phyloP scores from a whole-genome alignment of 495 filamentous ascomycete species.

The Xylaria grammica region DNA sequence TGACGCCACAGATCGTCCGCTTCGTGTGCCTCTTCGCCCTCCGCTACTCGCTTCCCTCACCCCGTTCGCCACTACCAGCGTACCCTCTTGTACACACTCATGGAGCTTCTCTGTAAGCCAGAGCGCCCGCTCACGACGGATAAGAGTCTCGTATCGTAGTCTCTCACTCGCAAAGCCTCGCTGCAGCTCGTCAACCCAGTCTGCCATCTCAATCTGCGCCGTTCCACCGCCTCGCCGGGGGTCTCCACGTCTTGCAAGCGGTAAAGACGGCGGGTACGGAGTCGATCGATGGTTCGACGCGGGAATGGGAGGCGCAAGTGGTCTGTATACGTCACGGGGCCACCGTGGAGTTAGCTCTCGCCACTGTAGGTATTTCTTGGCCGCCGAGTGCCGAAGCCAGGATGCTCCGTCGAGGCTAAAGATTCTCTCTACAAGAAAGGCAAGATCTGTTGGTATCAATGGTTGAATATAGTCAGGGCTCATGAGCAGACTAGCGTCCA shows the following conservation, averaged over 20 bases:
- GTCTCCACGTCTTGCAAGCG: conserved; percentile 73
- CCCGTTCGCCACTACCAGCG: conserved; percentile 52
- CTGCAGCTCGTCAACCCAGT: conserved; percentile 92
- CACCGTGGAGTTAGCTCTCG: conserved; percentile 41
- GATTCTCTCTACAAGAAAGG: conserved; percentile 68
- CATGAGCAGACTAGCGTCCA: conserved; percentile 97
- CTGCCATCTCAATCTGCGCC: conserved; percentile 80
- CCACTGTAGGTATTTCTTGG: conserved; percentile 84
- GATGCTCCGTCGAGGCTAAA: conserved; percentile 81
- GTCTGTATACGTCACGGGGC: conserved; percentile 36
- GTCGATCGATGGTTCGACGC: conserved; percentile 7
- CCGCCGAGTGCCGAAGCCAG: conserved; percentile 86
- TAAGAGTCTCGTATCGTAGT: conserved; percentile 72
- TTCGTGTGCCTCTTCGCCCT: conserved; percentile 25
- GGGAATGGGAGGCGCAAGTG: conserved; percentile 24
- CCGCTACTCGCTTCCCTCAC: conserved; percentile 15
- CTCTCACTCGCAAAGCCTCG: conserved; percentile 81
- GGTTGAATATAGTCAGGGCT: conserved; percentile 90
- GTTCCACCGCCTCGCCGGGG: conserved; percentile 76
- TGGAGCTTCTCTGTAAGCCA: conserved; percentile 80
- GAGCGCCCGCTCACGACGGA: conserved; percentile 71
- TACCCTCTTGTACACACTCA: conserved; percentile 77
- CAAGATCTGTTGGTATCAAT: conserved; percentile 77
- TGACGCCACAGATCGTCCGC: conserved; percentile 18
- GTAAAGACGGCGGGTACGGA: conserved; percentile 55